These are phyloP conservation scores for Tagetes patula DNA, from an alignment of 129 eudicot genomes.

Conservation along the genomic window DNA sequence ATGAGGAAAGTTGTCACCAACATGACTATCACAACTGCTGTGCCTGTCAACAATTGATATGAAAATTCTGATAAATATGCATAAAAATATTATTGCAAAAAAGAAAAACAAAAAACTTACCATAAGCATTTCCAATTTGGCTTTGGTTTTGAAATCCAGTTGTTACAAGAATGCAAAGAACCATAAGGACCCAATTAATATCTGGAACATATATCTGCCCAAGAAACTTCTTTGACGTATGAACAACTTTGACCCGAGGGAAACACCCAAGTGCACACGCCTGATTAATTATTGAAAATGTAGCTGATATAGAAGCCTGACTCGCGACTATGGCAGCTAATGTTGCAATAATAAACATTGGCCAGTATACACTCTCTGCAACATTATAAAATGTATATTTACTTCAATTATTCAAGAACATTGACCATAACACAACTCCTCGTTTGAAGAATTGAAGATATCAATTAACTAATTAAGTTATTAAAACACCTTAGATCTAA, in stretches of 20 bases:
- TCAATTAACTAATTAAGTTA: neutral
- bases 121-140: constrained; percentile 84
- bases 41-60: constrained; percentile 44
- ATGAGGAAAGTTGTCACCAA: constrained; percentile 73
- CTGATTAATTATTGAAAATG: constrained; percentile 81
- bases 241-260: constrained; percentile 87
- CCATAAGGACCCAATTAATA: constrained; percentile 79
- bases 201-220: constrained; percentile 84
- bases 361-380: constrained; percentile 90
- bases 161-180: constrained; percentile 79
- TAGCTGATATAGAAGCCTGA: constrained; percentile 86
- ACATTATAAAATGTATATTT: neutral
- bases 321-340: constrained; percentile 85
- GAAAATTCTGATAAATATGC: neutral
- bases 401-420: constrained; percentile 16
- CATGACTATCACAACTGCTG: constrained; percentile 82
- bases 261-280: constrained; percentile 85
- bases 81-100: neutral
- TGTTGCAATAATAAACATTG: constrained; percentile 67
- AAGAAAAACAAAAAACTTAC: constrained; percentile 34
- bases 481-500: neutral
- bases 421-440: constrained; percentile 1
- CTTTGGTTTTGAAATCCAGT: constrained; percentile 68
- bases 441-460: neutral
- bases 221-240: constrained; percentile 72